A percentile compares a stretch with the other conserved stretches of the same genome.
Conservation (phyloP, 202 grass and related monocot species). For the Brachypodium distachyon region DNA sequence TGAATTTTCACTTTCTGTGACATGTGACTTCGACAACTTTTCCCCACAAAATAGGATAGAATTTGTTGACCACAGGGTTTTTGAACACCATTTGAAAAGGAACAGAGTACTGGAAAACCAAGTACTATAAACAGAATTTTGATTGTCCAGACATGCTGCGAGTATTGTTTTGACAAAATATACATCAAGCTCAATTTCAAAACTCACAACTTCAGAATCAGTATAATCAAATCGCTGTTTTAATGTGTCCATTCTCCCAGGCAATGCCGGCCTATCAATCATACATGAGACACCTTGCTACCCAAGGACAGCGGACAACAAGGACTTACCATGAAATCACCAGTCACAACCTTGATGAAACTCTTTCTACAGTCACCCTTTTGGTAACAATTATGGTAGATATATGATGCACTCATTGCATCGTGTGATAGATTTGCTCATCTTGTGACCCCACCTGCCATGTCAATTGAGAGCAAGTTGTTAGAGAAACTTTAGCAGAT, state of each 20-base stretch:
- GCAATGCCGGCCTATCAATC: background rate
- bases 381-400: conserved; percentile 13
- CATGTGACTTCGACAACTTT: no score
- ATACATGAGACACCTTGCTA: background rate
- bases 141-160: background rate
- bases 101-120: background rate
- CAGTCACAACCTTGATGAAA: conserved; percentile 19
- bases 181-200: background rate
- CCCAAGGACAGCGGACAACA: background rate
- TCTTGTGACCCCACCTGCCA: background rate
- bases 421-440: background rate
- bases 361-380: background rate
- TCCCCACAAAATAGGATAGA: no score
- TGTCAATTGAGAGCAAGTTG: background rate
- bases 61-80: no score
- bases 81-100: no score
- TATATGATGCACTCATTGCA: background rate
- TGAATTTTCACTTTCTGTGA: no score
- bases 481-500: background rate
- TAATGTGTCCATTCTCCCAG: background rate
- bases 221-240: background rate
- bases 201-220: background rate
- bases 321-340: conserved; percentile 2
- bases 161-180: background rate
- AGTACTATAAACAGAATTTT: background rate